Base-by-base conservation (phyloP, 73 alveolate species). In the Symbiodinium pilosum region DNA sequence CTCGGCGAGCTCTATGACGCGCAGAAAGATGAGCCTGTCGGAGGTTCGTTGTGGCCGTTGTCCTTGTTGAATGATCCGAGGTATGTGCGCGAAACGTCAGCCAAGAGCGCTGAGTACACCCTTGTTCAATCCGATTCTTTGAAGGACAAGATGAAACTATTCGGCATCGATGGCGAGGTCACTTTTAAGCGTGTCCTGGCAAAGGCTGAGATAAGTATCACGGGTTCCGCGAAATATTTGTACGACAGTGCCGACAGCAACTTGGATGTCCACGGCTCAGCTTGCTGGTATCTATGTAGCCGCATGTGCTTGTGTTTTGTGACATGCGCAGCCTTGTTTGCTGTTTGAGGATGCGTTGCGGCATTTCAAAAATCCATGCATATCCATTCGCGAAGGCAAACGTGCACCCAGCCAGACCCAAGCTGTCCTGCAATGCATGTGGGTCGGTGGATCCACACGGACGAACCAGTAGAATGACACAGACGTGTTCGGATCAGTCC, bases 1-100 rank as follows among this genome's bases (percentile, higher is more conserved):
- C 43, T 71, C 8, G 85, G 85, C 26, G 85, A 71, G 43, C 85
- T 71, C 44, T 71, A 71, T n/a, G 85, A 71, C 26, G 85, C 43
- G n/a, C 8, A 8, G n/a, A 71, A 4, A 36, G 43, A 36, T 71
- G 44, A 71, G 85, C 26, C 85, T 12, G 8, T 71, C 32, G 85
- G 85, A 2, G 85, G 44, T 8, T 71, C 85, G 2, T 8, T 71
- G 85, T 71, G 85, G 85, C 85, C 85, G 4, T 43, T 71, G 44
- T 8, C 16, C 28, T 9, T 71, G 44, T 28, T 71, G n/a, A 43
- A 71, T 24, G 44, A 71, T 30, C 85, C 85, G 43, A 14, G 85
- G 24, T 71, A n/a, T 28, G 85, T 71, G 44, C 44, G 43, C 24
- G 85, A 71, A 43, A 71, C 85, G 28, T 24, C 85, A 8, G 85